A percentile compares a stretch with the other conserved stretches of the same genome.
These are phyloP conservation scores for Ophiobolus disseminans DNA, from an alignment of 2,329 filamentous ascomycete genomes.

Conservation along the genomic window DNA sequence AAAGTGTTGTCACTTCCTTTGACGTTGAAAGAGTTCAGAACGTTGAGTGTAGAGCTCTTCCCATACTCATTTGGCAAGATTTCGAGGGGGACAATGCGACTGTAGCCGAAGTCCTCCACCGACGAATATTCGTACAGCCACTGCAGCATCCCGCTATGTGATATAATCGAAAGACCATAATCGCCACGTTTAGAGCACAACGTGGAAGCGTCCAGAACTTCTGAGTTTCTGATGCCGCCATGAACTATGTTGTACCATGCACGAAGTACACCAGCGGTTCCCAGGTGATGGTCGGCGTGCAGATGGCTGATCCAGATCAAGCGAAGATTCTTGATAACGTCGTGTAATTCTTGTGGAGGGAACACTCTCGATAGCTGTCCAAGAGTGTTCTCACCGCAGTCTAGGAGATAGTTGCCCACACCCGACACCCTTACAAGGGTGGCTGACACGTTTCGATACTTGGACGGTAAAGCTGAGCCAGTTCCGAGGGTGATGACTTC, in stretches of 20 bases:
- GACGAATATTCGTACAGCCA: slow-evolving; percentile 82
- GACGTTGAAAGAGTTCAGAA: slow-evolving; percentile 30
- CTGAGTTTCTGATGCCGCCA: slow-evolving; percentile 37
- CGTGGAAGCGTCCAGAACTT: slow-evolving; percentile 27
- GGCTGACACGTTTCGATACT: slow-evolving; percentile 92
- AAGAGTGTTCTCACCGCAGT: slow-evolving; percentile 90
- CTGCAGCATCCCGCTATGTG: slow-evolving; percentile 72
- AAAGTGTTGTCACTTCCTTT: slow-evolving; percentile 4
- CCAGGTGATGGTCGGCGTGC: slow-evolving; percentile 95
- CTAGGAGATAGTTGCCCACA: slow-evolving; percentile 86
- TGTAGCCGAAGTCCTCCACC: slow-evolving; percentile 78
- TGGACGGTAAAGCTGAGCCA: slow-evolving; percentile 86
- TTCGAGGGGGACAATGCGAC: slow-evolving; percentile 61
- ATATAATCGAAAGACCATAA: slow-evolving; percentile 62
- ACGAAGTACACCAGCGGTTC: slow-evolving; percentile 78
- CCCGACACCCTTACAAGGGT: slow-evolving; percentile 85
- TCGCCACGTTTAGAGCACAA: slow-evolving; percentile 43
- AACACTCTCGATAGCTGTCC: slow-evolving; percentile 84
- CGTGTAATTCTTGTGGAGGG: slow-evolving; percentile 66
- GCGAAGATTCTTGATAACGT: slow-evolving; percentile 79
- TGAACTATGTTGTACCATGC: slow-evolving; percentile 75
- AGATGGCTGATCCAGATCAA: slow-evolving; percentile 93
- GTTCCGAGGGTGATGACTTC: slow-evolving; percentile 90
- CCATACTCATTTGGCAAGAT: slow-evolving; percentile 43
- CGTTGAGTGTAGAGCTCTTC: slow-evolving; percentile 28